Evolutionary conservation across 2,329 filamentous ascomycete species (phyloP), one percentile per base, ranked within the genome.

Genomic region (Microdochium trichocladiopsis): DNA sequence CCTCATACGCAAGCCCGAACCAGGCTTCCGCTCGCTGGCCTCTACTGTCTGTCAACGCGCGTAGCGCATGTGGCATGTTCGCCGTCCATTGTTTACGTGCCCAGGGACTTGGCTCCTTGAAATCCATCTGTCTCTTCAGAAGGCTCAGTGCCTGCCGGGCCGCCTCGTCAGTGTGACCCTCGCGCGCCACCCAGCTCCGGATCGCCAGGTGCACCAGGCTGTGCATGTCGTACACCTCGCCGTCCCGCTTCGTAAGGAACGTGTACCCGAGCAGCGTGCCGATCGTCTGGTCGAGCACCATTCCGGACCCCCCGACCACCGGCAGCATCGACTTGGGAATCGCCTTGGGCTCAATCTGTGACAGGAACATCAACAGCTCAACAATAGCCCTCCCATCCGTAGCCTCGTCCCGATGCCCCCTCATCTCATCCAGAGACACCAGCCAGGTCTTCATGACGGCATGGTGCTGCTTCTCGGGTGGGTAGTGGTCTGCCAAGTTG

Each of bases 341-440:
- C 0, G 64, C 64, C 53, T 69, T 69, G 0, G 67, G 63, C 52
- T 72, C 67, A 45, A 77, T 67, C 22, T 60, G 69, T 1, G 68
- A 68, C 16, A 72, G 64, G 48, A 73, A 70, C 0, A 61, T 65
- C 0, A 78, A 60, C 36, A 72, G 52, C 0, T 66, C 51, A 33
- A 66, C 67, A 1, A 72, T 72, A 4, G 57, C 28, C 2, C 49
- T 4, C 47, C 28, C 28, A 14, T 14, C 14, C 28, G 70, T 55
- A 1, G 28, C 28, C 24, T 51, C 18, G 12, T 21, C 6, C 16
- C 12, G 14, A 21, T 5, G 6, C 22, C 41, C 51, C 21, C 54
- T 56, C 23, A 74, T 70, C 25, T 68, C 62, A 14, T 71, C 58
- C 31, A 76, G 72, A 0, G 72, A 73, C n/a, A 75, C 61, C 1